Conservation (phyloP, 768 basidiomycete species). For the Boletus subparvulus region DNA sequence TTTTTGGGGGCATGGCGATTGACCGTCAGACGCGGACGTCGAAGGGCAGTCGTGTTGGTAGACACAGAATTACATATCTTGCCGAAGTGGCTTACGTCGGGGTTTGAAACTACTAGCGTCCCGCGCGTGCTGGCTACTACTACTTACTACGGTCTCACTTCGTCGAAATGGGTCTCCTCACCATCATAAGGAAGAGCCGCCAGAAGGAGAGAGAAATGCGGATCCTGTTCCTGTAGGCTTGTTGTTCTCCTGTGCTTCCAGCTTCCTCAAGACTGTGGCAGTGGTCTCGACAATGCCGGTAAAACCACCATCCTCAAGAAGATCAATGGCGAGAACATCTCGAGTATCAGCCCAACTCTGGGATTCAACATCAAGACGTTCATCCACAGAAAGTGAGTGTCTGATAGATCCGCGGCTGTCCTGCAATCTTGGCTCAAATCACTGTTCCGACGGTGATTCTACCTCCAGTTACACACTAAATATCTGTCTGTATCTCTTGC, state of each 20-base stretch:
- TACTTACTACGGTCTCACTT: background rate
- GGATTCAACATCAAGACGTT: constrained; percentile 99
- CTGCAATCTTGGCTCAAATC: constrained; percentile 15
- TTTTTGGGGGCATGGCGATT: constrained; percentile 50
- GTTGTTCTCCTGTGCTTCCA: constrained; percentile 5
- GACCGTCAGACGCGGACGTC: background rate
- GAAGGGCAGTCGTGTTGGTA: background rate
- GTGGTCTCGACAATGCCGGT: constrained; percentile 97
- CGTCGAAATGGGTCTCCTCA: constrained; percentile 80
- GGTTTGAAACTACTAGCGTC: constrained; percentile 1
- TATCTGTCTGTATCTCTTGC: constrained; percentile 35
- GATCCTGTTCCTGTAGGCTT: constrained; percentile 81
- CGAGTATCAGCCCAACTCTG: constrained; percentile 84
- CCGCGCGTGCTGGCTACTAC: too few relatives aligned
- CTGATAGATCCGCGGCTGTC: constrained; percentile 19
- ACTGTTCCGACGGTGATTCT: constrained; percentile 26
- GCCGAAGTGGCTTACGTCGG: constrained; percentile 15
- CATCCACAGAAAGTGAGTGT: constrained; percentile 75
- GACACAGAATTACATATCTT: constrained; percentile 10
- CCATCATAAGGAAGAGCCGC: constrained; percentile 94
- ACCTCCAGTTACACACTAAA: constrained; percentile 42
- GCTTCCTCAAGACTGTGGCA: constrained; percentile 36
- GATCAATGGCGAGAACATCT: constrained; percentile 89
- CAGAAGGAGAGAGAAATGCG: constrained; percentile 97
- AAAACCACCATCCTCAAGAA: constrained; percentile 98